Percentiles rank a stretch among this genome's conserved stretches.
phyloP scores from a whole-genome alignment of 2,329 filamentous ascomycete genomes.

The Cryphonectria nitschkei region DNA sequence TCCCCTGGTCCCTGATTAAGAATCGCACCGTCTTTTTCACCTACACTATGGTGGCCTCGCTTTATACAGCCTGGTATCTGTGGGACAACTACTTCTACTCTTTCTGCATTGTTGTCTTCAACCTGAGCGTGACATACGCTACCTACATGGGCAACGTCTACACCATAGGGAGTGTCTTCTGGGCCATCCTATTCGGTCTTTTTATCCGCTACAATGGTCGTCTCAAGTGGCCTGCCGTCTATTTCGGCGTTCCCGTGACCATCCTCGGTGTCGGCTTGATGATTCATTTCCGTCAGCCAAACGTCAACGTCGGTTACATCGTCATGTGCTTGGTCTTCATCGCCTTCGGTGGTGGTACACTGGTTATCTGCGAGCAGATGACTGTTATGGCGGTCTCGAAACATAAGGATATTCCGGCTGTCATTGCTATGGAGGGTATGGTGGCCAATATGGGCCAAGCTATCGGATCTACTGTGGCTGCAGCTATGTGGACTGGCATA shows the following conservation, averaged over 20 bases:
- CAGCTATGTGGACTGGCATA: not conserved
- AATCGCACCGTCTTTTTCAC: not conserved
- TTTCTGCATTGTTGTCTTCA: constrained; percentile 45
- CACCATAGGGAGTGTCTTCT: not conserved
- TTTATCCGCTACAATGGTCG: not conserved
- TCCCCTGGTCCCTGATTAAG: not conserved
- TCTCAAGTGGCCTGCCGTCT: constrained; percentile 35
- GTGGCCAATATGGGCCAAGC: not conserved
- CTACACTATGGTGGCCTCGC: not conserved
- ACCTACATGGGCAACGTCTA: not conserved
- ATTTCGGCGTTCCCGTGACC: constrained; percentile 56
- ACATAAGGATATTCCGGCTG: not conserved
- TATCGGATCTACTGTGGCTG: not conserved
- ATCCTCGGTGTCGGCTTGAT: constrained; percentile 61
- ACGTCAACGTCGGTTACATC: constrained; percentile 55
- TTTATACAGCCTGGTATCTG: constrained; percentile 42
- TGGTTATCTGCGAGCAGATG: not conserved
- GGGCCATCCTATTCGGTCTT: not conserved
- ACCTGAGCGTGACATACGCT: constrained; percentile 40
- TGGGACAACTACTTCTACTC: constrained; percentile 47
- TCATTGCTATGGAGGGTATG: not conserved
- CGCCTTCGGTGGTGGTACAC: constrained; percentile 58
- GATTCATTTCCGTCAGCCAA: constrained; percentile 61
- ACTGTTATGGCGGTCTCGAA: not conserved
- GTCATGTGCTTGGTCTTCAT: constrained; percentile 67